A percentile compares a stretch with the other conserved stretches of the same genome.
Conservation (phyloP, 768 basidiomycete species). For the Phylloporus sp. region DNA sequence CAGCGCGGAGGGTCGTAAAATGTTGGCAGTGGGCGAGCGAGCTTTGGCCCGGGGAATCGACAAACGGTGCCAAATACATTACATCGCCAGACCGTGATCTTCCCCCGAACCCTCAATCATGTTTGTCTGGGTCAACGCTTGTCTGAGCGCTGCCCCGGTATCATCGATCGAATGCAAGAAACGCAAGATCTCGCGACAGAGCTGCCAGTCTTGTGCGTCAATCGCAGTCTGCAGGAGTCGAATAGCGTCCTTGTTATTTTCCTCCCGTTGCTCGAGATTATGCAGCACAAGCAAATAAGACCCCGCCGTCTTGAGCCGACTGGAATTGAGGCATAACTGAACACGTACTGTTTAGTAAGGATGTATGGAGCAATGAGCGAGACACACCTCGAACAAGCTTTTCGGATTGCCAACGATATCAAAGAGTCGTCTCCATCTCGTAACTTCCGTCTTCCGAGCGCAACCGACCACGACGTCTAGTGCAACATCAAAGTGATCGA, state of each 20-base stretch:
- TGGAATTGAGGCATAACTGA: constrained; percentile 68
- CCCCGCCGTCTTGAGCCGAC: constrained; percentile 79
- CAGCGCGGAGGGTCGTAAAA: no score
- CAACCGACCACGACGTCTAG: constrained; percentile 94
- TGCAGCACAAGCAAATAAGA: constrained; percentile 93
- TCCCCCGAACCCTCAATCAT: constrained; percentile 19
- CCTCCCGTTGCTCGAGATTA: constrained; percentile 85
- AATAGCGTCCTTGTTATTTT: constrained; percentile 70
- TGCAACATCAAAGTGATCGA: constrained; percentile 90
- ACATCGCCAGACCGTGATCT: neutral
- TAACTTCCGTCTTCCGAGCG: constrained; percentile 93
- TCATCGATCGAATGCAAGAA: constrained; percentile 94
- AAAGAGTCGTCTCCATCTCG: constrained; percentile 85
- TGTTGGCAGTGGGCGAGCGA: neutral
- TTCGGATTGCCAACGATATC: constrained; percentile 88
- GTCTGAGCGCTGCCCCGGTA: constrained; percentile 62
- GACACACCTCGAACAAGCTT: constrained; percentile 78
- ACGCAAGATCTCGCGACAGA: constrained; percentile 87
- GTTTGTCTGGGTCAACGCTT: constrained; percentile 54
- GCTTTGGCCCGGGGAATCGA: no score
- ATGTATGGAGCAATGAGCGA: neutral
- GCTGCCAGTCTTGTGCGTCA: constrained; percentile 76
- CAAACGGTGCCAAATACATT: constrained; percentile 3
- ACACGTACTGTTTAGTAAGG: neutral
- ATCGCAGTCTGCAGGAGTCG: constrained; percentile 75